phyloP scores from a whole-genome alignment of 192 early-diverging fungal genomes.

The Fimicolochytrium jonesii region DNA sequence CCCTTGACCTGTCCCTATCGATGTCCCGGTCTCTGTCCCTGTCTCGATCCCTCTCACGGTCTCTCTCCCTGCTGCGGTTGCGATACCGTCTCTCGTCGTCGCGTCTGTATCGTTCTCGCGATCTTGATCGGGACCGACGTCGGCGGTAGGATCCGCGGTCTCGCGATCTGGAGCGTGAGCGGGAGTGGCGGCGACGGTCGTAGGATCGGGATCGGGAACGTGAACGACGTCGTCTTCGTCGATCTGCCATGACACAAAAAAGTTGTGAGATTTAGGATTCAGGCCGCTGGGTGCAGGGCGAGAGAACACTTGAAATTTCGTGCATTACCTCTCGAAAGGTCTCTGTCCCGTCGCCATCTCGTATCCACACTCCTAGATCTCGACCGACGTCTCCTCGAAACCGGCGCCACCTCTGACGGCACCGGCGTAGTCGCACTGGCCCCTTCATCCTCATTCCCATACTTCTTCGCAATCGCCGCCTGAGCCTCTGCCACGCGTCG shows the following conservation, averaged over 20 bases:
- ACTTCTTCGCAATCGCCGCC: slow-evolving; percentile 36
- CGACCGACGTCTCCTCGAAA: not conserved
- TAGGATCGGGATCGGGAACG: slow-evolving; percentile 10
- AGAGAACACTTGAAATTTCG: not conserved
- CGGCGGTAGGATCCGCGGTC: not conserved
- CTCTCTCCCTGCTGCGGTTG: slow-evolving; percentile 17
- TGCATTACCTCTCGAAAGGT: not conserved
- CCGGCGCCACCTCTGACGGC: not conserved
- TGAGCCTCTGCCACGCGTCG: slow-evolving; percentile 51
- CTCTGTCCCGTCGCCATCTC: slow-evolving; percentile 14
- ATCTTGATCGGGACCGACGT: not conserved
- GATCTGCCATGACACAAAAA: slow-evolving; percentile 2
- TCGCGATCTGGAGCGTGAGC: not conserved
- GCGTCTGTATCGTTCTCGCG: not conserved
- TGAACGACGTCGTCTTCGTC: not conserved
- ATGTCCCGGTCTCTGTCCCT: no score
- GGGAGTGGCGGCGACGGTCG: not conserved
- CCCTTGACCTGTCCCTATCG: no score
- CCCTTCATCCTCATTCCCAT: slow-evolving; percentile 17
- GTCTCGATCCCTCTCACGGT: slow-evolving; percentile 35
- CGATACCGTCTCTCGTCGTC: not conserved
- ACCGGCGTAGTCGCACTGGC: not conserved
- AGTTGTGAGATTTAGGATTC: not conserved
- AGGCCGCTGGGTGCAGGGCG: not conserved
- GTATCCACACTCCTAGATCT: slow-evolving; percentile 13